These are phyloP conservation scores for Mycotypha africana DNA, from an alignment of 371 early-diverging fungal genomes.

Conservation along the genomic window DNA sequence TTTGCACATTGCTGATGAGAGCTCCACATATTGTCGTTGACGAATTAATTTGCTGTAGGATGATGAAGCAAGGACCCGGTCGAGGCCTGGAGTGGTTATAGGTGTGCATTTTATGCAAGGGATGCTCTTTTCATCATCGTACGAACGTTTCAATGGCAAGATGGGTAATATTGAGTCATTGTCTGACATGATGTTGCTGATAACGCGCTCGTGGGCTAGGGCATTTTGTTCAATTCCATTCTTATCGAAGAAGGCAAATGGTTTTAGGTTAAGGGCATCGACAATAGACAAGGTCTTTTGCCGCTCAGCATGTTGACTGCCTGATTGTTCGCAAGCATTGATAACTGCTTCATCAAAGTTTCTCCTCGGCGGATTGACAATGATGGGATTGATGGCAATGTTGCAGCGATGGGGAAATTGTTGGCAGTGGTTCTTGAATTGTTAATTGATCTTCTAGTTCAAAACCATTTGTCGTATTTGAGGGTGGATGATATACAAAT, in stretches of 20 bases:
- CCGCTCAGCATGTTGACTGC: no score
- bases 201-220: neutral
- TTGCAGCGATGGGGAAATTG: neutral
- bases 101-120: no score
- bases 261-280: constrained; percentile 4
- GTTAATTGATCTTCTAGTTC: neutral
- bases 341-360: constrained; percentile 2
- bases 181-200: neutral
- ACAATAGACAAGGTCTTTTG: constrained; percentile 4
- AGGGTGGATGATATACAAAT: no score
- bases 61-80: no score
- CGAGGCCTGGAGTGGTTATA: no score
- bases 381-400: no score
- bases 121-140: no score
- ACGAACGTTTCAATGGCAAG: no score
- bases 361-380: no score
- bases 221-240: constrained; percentile 62
- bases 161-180: no score
- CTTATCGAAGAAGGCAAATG: constrained; percentile 47
- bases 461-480: no score
- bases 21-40: neutral
- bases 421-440: constrained; percentile 1
- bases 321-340: no score
- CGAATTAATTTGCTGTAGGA: neutral
- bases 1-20: neutral